Evolutionary conservation across 495 filamentous ascomycete genomes (phyloP).

Genomic region (Pyrenula aspistea): DNA sequence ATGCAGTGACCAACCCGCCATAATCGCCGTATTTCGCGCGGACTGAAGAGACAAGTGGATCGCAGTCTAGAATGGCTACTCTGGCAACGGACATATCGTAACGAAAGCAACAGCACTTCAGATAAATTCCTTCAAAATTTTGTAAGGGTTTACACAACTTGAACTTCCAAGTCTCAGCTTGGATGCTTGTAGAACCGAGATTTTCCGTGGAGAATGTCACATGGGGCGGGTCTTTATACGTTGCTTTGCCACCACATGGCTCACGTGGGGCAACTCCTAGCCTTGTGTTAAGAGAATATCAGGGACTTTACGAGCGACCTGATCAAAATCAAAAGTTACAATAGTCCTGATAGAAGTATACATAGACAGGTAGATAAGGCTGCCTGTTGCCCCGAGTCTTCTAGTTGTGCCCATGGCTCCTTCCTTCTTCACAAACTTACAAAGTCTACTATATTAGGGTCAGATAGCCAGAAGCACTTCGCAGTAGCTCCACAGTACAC

Average conservation of each 20-base stretch:
- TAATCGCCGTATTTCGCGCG: slow-evolving; percentile 49
- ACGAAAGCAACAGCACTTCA: not conserved
- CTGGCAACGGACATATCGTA: not conserved
- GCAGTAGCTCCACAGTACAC: not conserved
- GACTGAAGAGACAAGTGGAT: slow-evolving; percentile 39
- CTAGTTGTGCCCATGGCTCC: not conserved
- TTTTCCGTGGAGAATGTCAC: not conserved
- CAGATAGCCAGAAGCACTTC: not conserved
- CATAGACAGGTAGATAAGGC: not conserved
- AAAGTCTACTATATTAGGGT: not conserved
- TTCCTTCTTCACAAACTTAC: not conserved
- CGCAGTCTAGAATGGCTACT: slow-evolving; percentile 57
- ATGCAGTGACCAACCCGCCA: slow-evolving; percentile 46
- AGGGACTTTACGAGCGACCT: not conserved
- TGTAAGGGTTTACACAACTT: not conserved
- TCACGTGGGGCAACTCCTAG: not conserved
- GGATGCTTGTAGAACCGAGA: not conserved
- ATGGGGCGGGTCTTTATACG: not conserved
- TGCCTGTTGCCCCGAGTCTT: not conserved
- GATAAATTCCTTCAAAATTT: not conserved
- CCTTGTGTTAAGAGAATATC: not conserved
- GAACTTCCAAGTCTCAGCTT: not conserved
- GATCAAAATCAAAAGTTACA: not conserved
- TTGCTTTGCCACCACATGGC: not conserved
- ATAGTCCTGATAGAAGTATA: not conserved